phyloP scores from a whole-genome alignment of 768 basidiomycete genomes.

The Pluteus cervinus region DNA sequence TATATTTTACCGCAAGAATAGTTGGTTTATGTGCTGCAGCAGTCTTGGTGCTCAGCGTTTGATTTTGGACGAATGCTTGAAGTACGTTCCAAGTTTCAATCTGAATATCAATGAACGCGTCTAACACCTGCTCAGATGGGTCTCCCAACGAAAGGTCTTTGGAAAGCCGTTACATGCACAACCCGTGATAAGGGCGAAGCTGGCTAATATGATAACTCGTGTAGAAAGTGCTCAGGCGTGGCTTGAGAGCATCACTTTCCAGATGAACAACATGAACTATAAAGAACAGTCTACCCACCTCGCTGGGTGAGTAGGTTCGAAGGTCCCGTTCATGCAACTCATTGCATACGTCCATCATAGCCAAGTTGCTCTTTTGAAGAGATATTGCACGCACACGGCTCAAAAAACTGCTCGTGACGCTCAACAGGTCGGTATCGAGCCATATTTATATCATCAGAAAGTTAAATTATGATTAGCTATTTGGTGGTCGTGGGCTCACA shows the following conservation, averaged over 20 bases:
- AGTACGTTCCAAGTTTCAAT: conserved; percentile 27
- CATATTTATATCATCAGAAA: background rate
- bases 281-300: conserved; percentile 67
- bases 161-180: conserved; percentile 64
- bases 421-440: conserved; percentile 24
- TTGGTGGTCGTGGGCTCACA: conserved; percentile 83
- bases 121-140: conserved; percentile 39
- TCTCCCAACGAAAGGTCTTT: conserved; percentile 66
- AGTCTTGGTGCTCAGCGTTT: conserved; percentile 49
- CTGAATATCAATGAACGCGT: conserved; percentile 21
- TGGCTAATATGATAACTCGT: conserved; percentile 77
- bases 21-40: conserved; percentile 61
- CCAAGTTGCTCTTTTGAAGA: conserved; percentile 78
- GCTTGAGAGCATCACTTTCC: conserved; percentile 83
- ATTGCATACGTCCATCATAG: conserved; percentile 21
- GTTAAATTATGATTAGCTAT: conserved; percentile 47
- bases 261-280: conserved; percentile 85
- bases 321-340: background rate
- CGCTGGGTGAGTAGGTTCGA: conserved; percentile 46
- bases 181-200: conserved; percentile 70
- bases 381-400: conserved; percentile 66
- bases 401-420: conserved; percentile 81
- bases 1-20: conserved; percentile 15
- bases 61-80: conserved; percentile 72
- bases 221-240: conserved; percentile 79